phyloP scores from a whole-genome alignment of 1,139 yeast genomes.

The Sugiyamaella pinicola region DNA sequence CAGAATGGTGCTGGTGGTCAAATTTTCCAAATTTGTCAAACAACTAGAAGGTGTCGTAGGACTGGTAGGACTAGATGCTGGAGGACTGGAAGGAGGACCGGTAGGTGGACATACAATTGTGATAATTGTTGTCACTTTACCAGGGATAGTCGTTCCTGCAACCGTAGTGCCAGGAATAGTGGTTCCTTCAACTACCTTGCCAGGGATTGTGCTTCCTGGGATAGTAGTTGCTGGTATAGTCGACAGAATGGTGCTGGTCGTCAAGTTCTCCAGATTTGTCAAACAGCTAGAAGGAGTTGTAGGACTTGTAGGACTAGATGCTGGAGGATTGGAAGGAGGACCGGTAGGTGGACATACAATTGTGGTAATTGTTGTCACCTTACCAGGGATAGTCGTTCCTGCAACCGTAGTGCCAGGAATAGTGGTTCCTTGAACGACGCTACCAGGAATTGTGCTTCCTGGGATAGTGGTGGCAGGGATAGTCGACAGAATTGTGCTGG shows the following conservation, averaged over 20 bases:
- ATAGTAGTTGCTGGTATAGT: constrained; percentile 18
- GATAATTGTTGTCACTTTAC: constrained; percentile 18
- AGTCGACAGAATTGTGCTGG: constrained; percentile 19
- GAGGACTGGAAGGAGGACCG: not conserved
- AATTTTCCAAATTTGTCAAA: not conserved
- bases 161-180: constrained; percentile 25
- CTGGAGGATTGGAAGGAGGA: not conserved
- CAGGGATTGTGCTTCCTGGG: constrained; percentile 24
- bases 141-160: constrained; percentile 29
- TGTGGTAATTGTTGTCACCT: constrained; percentile 18
- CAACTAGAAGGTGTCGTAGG: constrained; percentile 5
- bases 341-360: not conserved
- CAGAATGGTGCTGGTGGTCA: constrained; percentile 9
- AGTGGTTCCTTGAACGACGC: constrained; percentile 18
- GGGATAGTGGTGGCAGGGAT: constrained; percentile 28
- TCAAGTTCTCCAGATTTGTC: not conserved
- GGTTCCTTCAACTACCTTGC: constrained; percentile 15
- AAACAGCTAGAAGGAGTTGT: not conserved
- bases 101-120: not conserved
- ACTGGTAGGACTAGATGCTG: not conserved
- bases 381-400: constrained; percentile 10
- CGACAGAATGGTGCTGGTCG: constrained; percentile 13
- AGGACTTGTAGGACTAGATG: constrained; percentile 12
- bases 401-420: constrained; percentile 26
- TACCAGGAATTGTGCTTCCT: constrained; percentile 27